Conservation (phyloP, 257 asterid species). For the Solanum sparsipilum region DNA sequence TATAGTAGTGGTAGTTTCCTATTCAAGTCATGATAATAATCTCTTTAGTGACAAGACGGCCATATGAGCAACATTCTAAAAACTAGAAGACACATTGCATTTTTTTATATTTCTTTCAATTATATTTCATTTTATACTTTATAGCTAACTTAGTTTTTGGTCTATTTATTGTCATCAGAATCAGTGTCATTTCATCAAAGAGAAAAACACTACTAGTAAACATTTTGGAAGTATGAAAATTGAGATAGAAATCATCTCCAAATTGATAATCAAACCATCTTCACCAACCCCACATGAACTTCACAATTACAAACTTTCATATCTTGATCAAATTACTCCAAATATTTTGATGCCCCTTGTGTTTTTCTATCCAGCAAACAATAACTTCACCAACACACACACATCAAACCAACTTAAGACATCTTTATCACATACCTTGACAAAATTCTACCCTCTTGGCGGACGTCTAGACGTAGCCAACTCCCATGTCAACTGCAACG, state of each 20-base stretch:
- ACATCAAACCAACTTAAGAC: slow-evolving; percentile 16
- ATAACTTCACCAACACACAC: slow-evolving; percentile 3
- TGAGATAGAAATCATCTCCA: slow-evolving; percentile 22
- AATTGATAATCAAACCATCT: slow-evolving; percentile 23
- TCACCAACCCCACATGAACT: slow-evolving; percentile 29
- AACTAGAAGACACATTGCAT: not conserved
- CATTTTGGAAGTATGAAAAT: slow-evolving; percentile 6
- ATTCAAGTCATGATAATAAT: not conserved
- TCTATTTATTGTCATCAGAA: not conserved
- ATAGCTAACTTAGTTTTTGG: not conserved
- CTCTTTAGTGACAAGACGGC: not conserved
- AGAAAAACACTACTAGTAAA: not conserved
- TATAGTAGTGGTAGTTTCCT: not conserved
- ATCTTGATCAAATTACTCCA: slow-evolving; percentile 28
- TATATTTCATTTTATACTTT: not conserved
- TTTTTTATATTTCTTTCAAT: not conserved
- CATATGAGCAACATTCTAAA: not conserved
- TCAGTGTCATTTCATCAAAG: not conserved
- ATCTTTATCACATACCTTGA: slow-evolving; percentile 29
- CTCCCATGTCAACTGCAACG: slow-evolving; percentile 27
- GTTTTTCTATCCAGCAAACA: slow-evolving; percentile 22
- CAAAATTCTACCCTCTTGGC: slow-evolving; percentile 37
- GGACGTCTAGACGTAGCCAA: slow-evolving; percentile 23
- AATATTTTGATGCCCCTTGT: slow-evolving; percentile 23
- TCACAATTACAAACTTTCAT: slow-evolving; percentile 24